Conservation (phyloP, 768 basidiomycete species). For the Phylloporus sp. region DNA sequence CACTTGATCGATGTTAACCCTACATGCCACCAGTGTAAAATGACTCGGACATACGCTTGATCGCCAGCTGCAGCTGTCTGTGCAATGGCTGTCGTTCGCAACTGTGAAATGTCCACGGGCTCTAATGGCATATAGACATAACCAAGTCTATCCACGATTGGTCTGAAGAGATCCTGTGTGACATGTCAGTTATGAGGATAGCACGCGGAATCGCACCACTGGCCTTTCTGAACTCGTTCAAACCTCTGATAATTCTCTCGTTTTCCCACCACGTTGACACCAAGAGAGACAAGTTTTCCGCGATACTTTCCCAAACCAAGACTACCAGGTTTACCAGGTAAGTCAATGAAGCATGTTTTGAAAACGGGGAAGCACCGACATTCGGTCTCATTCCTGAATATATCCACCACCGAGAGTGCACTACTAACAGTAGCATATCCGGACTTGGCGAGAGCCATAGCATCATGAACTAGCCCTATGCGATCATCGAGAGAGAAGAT, state of each 20-base stretch:
- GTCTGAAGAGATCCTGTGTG: constrained; percentile 58
- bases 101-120: constrained; percentile 56
- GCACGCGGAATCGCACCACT: constrained; percentile 17
- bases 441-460: constrained; percentile 73
- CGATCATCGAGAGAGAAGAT: constrained; percentile 80
- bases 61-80: constrained; percentile 48
- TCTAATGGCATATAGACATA: constrained; percentile 69
- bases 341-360: background rate
- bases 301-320: constrained; percentile 76
- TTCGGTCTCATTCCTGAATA: constrained; percentile 70
- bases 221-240: constrained; percentile 61
- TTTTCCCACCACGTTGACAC: constrained; percentile 82
- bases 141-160: constrained; percentile 73
- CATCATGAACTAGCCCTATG: constrained; percentile 83
- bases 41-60: constrained; percentile 26
- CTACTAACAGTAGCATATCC: constrained; percentile 75
- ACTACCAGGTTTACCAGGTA: constrained; percentile 38
- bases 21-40: background rate
- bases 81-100: constrained; percentile 70
- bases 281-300: constrained; percentile 49
- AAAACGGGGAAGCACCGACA: constrained; percentile 41
- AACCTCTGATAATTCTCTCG: constrained; percentile 41
- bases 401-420: constrained; percentile 66
- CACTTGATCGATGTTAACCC: constrained; percentile 38
- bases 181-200: background rate